Evolutionary conservation across 257 asterid genomes (phyloP), one percentile per base, ranked within the genome.

Genomic region (Solanum virginianum): DNA sequence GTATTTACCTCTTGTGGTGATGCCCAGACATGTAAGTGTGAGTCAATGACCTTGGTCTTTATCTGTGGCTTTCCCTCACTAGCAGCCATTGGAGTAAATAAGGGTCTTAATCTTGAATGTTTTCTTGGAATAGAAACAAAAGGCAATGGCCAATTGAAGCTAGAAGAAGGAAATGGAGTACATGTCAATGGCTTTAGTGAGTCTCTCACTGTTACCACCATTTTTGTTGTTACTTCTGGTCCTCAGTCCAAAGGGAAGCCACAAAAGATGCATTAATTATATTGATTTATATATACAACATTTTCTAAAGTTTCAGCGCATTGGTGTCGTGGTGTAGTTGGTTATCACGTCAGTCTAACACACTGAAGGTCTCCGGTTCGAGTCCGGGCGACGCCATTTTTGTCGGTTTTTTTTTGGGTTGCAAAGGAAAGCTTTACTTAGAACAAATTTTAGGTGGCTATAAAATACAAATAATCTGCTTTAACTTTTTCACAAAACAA

Each of bases 11-110:
- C 91, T 80, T 89, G 89, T 54, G 96, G 93, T 4, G 98, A 92
- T 13, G 97, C 98, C 98, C 98, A 95, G 60, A 95, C 97, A 90
- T 95, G 98, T 88, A 94, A 91, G 89, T 95, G 99, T 10, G 98
- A 95, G 88, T 95, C 98, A 22, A 95, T 93, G 51, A 92, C 89
- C 85, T 85, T 92, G 70, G 90, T 71, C 22, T 53, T 85, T 29
- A 55, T 88, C 53, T 90, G 85, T 24, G 66, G 32, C 18, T 62
- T 5, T 80, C 20, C 71, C 32, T 83, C 81, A 29, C 43, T 16
- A 20, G 90, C 49, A 32, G 91, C 87, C 95, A 92, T 92, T 87
- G 62, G 90, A 60, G 86, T 66, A 81, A 83, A 49, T 66, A 54
- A 85, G 26, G 84, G 11, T 66, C 39, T 10, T 22, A 68, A 70